Evolutionary conservation across 371 early-diverging fungal species (phyloP).

Genomic region (Mucor plumbeus): DNA sequence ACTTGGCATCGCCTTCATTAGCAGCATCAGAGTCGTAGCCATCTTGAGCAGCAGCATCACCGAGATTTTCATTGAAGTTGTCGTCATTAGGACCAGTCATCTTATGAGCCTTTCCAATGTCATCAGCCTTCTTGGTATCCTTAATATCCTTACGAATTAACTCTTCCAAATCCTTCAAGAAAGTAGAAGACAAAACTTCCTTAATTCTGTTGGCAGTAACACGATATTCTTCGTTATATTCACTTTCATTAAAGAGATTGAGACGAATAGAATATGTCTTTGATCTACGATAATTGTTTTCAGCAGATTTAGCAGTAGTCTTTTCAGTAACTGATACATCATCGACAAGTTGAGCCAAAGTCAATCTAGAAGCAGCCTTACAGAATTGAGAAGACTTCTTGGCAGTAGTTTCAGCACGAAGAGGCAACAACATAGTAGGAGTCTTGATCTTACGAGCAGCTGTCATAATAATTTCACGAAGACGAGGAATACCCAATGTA

Average conservation of each 20-base stretch:
- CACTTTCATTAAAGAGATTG: constrained; percentile 81
- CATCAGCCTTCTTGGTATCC: constrained; percentile 60
- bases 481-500: constrained; percentile 99
- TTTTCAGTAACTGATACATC: constrained; percentile 77
- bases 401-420: constrained; percentile 67
- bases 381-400: constrained; percentile 67
- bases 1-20: constrained; percentile 75
- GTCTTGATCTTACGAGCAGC: constrained; percentile 96
- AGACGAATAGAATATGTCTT: constrained; percentile 82
- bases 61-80: constrained; percentile 59
- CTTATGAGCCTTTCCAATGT: constrained; percentile 49
- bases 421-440: constrained; percentile 92
- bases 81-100: constrained; percentile 27
- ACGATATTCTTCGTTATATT: constrained; percentile 81
- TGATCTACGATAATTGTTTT: constrained; percentile 57
- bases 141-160: constrained; percentile 60
- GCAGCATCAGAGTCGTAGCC: constrained; percentile 60
- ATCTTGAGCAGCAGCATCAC: constrained; percentile 39
- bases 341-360: constrained; percentile 84
- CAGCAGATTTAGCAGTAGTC: constrained; percentile 53
- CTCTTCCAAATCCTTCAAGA: constrained; percentile 77
- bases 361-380: constrained; percentile 68
- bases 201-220: constrained; percentile 73
- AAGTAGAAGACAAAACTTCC: constrained; percentile 71
- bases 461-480: constrained; percentile 99